Conservation (phyloP, 2,329 filamentous ascomycete genomes). For the Epichloe coenophiala region DNA sequence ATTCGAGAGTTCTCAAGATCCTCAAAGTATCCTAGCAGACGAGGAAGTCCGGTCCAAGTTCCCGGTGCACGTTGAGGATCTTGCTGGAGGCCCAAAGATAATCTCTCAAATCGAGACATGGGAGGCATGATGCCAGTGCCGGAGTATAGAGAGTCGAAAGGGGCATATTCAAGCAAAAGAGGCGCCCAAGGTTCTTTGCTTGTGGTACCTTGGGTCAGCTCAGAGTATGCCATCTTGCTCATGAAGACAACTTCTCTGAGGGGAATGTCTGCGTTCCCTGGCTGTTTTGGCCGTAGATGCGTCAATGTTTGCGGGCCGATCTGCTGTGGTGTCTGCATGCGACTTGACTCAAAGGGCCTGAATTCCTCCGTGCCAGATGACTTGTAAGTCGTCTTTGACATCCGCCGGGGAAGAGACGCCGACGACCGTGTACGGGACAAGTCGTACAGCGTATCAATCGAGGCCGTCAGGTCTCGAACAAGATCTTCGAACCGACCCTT, state of each 20-base stretch:
- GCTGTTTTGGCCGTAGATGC: slow-evolving; percentile 29
- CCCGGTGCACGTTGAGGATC: slow-evolving; percentile 36
- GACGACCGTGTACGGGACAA: slow-evolving; percentile 52
- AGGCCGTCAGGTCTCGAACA: slow-evolving; percentile 61
- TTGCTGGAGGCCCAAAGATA: slow-evolving; percentile 43
- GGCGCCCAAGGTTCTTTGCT: slow-evolving; percentile 35
- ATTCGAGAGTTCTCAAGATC: slow-evolving; percentile 57
- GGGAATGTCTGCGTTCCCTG: slow-evolving; percentile 17
- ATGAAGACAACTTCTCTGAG: slow-evolving; percentile 33
- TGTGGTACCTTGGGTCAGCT: slow-evolving; percentile 29
- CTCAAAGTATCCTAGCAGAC: slow-evolving; percentile 58
- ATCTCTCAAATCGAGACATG: slow-evolving; percentile 50
- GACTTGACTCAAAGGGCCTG: slow-evolving; percentile 42
- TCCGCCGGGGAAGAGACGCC: slow-evolving; percentile 19
- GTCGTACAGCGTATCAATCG: slow-evolving; percentile 69
- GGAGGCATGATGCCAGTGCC: slow-evolving; percentile 49
- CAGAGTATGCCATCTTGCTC: slow-evolving; percentile 37
- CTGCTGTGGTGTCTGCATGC: slow-evolving; percentile 47
- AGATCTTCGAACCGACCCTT: slow-evolving; percentile 63
- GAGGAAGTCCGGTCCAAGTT: slow-evolving; percentile 50
- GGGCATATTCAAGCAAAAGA: slow-evolving; percentile 58
- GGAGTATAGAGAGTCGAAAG: slow-evolving; percentile 48
- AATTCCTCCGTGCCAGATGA: slow-evolving; percentile 28
- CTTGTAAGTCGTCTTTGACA: slow-evolving; percentile 22
- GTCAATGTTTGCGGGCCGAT: slow-evolving; percentile 42